Evolutionary conservation across 164 flowering plant species (phyloP).

Genomic region (Stephania cephalantha): DNA sequence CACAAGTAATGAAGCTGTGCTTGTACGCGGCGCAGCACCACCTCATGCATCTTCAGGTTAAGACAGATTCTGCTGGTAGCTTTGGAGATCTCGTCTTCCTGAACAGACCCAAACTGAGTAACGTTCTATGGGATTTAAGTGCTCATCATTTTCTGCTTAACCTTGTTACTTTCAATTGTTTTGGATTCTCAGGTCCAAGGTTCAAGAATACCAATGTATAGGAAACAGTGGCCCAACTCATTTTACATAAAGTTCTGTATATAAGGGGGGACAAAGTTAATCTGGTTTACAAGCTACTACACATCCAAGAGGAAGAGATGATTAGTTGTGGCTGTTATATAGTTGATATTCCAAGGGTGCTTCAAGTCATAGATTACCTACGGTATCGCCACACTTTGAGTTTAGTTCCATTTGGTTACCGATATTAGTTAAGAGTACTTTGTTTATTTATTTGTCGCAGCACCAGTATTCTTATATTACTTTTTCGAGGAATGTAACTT

Average conservation of each 20-base stretch:
- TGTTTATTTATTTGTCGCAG: constrained; percentile 13
- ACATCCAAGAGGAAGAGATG: constrained; percentile 3
- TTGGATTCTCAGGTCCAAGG: constrained; percentile 9
- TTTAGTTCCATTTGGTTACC: constrained; percentile 7
- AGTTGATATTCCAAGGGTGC: constrained; percentile 13
- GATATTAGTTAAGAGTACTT: constrained; percentile 13
- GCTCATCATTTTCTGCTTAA: constrained; percentile 1
- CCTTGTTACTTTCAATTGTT: constrained; percentile 2
- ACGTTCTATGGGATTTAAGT: constrained; percentile 12
- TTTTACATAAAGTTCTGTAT: constrained; percentile 18
- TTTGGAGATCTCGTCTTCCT: constrained; percentile 6
- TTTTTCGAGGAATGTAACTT: constrained; percentile 10
- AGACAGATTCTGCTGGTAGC: constrained; percentile 5
- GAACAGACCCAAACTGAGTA: constrained; percentile 7
- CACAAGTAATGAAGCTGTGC: constrained; percentile 38
- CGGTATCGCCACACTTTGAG: constrained; percentile 6
- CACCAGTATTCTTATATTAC: constrained; percentile 1
- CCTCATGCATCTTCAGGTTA: constrained; percentile 20
- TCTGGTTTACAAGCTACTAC: constrained; percentile 8
- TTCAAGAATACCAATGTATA: constrained; percentile 19
- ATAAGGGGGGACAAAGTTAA: constrained; percentile 18
- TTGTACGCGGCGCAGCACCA: constrained; percentile 18
- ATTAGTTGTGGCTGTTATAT: constrained; percentile 6
- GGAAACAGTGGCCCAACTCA: constrained; percentile 12
- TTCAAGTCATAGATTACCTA: constrained; percentile 9